Evolutionary conservation across 805 yeast species (phyloP), one percentile per base, ranked within the genome.

Genomic region (Vanderwaltozyma tropicalis): DNA sequence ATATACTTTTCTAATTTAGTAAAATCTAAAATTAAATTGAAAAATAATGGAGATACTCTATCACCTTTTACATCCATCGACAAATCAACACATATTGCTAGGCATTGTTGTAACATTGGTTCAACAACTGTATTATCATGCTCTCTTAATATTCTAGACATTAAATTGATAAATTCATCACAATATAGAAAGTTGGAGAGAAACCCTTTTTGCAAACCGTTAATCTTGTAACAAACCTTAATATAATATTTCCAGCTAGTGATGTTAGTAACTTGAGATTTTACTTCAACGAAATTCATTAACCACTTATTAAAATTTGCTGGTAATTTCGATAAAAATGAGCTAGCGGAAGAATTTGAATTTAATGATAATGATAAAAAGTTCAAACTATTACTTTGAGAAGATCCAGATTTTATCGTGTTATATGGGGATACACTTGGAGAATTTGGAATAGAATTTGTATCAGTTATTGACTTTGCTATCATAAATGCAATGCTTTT

Each of bases 171-270:
- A 34, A 52, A 34, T 44, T 46, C 16, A 34, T 31, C 17, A 41
- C 41, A 25, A 57, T 41, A 34, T 11, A 52, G 30, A 7, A 46
- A 39, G 1, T 32, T 19, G 12, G 14, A 13, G 8, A 29, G 19
- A 5, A 25, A 34, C 20, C 7, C 27, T 27, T 41, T 42, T 40
- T 54, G 46, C 27, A 50, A 33, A 18, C 50, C 52, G 4, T 48
- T 40, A 2, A 50, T 33, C 28, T 50, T 52, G 31, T 41, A 50
- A 28, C 58, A 49, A 17, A 53, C 50, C 22, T 45, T 50, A n/a
- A 54, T 43, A 28, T 53, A 57, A 35, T 57, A 56, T 33, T 55
- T 57, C 52, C 59, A 49, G 46, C 36, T 37, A 48, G 48, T 22
- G 43, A 43, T 18, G 35, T 38, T 10, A 34, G 34, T 15, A 35